Evolutionary conservation across 2,329 filamentous ascomycete genomes (phyloP), one percentile per base, ranked within the genome.

Genomic region (Exophiala calicioides): DNA sequence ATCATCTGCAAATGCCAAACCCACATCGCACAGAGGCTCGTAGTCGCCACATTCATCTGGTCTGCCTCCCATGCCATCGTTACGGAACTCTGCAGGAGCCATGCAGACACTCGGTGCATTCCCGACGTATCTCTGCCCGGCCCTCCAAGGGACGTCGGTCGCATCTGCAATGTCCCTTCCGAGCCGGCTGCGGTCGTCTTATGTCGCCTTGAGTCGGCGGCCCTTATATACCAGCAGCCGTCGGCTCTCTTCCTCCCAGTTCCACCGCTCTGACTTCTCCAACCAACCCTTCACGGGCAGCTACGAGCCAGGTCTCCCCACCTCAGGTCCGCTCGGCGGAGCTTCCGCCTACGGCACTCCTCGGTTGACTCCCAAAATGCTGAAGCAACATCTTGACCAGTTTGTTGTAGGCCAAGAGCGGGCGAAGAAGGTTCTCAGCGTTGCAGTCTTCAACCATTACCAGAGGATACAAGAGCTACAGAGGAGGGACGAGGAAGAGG

Each of bases 361-460:
- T 23, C 73, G 73, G 40, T 72, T 84, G 42, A 85, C 81, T 7
- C 82, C 82, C 5, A 78, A 76, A 57, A 70, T 74, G 58, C 76
- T 98, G 60, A 96, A 97, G 74, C 83, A 88, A 62, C 86, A 93
- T 61, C 82, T 97, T 23, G 93, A 98, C 65, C 87, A 93, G 63
- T 98, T 94, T 65, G 91, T 98, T 1, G 91, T 98, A 3, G 93
- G 91, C 30, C 93, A 98, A 68, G 89, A 96, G 57, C 82, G 89
- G 50, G 90, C 93, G 20, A 76, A 98, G 76, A 94, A 95, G 68
- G 88, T 90, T 10, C 82, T 97, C 55, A 93, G 89, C 55, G 85
- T 91, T 3, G 90, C 91, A 5, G 87, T 98, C 20, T 96, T 95
- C 72, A 96, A 97, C 63, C 93, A 98, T 65, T 96, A 97, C 64